Conservation (phyloP, 1,284 basidiomycete species). For the Tylopilus orsonianus region DNA sequence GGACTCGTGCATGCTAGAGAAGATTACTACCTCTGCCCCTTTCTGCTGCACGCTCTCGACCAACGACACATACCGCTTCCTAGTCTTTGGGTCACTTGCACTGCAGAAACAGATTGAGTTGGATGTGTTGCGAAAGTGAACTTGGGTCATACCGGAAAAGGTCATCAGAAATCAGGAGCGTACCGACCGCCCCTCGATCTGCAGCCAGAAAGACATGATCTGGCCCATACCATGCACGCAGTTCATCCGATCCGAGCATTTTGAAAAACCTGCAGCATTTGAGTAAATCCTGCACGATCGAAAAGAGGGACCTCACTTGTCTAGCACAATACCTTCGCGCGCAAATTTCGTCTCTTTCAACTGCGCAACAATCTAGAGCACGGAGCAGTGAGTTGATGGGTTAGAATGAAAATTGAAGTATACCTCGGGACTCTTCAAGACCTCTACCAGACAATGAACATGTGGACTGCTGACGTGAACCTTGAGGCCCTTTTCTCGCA, state of each 20-base stretch:
- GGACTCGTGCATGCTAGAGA: conserved; percentile 98
- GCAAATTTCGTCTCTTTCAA: conserved; percentile 99
- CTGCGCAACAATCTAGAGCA: conserved; percentile 60
- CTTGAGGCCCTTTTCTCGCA: conserved; percentile 83
- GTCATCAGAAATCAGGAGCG: conserved; percentile 92
- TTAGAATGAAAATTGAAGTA: conserved; percentile 12
- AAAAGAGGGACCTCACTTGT: conserved; percentile 56
- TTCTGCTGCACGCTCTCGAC: conserved; percentile 89
- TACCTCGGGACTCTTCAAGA: conserved; percentile 92
- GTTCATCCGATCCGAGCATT: conserved; percentile 92
- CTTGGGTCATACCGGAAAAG: conserved; percentile 74
- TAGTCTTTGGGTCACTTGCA: conserved; percentile 70
- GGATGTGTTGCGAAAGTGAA: background rate
- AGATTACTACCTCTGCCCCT: conserved; percentile 93
- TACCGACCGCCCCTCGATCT: conserved; percentile 92
- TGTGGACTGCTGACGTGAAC: conserved; percentile 94
- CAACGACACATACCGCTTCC: conserved; percentile 85
- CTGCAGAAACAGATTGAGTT: conserved; percentile 36
- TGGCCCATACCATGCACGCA: conserved; percentile 98
- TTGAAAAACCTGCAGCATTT: conserved; percentile 82
- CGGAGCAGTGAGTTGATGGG: background rate
- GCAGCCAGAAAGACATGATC: conserved; percentile 91
- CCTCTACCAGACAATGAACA: conserved; percentile 94
- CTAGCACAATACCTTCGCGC: conserved; percentile 86
- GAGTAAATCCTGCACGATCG: conserved; percentile 2